Conservation (phyloP, 306 rosid genomes). For the Vigna nakashimae region DNA sequence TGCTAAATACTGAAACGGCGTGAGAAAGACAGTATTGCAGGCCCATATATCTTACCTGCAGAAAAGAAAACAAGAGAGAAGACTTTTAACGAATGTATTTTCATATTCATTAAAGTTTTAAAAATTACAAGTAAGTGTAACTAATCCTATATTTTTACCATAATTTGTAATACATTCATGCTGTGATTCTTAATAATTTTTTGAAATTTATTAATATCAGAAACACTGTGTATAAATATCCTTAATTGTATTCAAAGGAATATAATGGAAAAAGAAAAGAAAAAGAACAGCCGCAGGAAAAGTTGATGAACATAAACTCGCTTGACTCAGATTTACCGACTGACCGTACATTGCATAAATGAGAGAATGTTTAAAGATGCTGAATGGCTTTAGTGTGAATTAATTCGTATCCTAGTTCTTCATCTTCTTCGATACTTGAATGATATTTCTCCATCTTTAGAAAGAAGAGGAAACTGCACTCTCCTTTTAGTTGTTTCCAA, state of each 20-base stretch:
- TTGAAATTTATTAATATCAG: background rate
- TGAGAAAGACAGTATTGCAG: slow-evolving; percentile 42
- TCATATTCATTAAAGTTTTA: background rate
- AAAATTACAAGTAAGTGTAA: background rate
- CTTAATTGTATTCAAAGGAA: background rate
- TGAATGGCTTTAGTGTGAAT: slow-evolving; percentile 18
- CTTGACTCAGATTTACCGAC: slow-evolving; percentile 30
- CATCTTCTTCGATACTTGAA: slow-evolving; percentile 25
- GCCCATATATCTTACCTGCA: slow-evolving; percentile 39
- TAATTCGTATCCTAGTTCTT: background rate
- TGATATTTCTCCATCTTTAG: background rate
- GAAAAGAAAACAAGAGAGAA: background rate
- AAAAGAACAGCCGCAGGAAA: slow-evolving; percentile 2
- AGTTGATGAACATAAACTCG: slow-evolving; percentile 23
- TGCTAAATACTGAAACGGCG: slow-evolving; percentile 44
- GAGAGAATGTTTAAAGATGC: slow-evolving; percentile 63
- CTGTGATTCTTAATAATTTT: background rate
- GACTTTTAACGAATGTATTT: background rate
- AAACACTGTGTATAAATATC: background rate
- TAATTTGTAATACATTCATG: background rate
- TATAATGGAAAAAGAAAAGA: background rate
- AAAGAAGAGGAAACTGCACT: background rate
- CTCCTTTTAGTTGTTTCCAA: slow-evolving; percentile 17
- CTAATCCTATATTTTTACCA: background rate
- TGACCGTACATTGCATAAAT: slow-evolving; percentile 15